Conservation (phyloP, 805 yeast species). For the Saccharomycopsis selenospora region DNA sequence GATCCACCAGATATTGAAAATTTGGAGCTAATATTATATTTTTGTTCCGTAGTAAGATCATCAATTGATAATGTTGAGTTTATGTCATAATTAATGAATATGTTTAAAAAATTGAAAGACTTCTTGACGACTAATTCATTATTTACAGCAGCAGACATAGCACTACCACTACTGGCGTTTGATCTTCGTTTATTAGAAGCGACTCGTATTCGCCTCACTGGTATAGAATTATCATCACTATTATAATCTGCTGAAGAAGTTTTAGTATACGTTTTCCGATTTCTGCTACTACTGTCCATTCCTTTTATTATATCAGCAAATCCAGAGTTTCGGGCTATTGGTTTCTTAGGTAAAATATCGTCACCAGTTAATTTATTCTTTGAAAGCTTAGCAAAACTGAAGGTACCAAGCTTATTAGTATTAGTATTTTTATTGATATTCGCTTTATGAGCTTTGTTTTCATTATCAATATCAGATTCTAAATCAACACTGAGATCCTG, state of each 20-base stretch:
- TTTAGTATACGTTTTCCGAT: neutral
- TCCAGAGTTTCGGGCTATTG: neutral
- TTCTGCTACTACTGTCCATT: neutral
- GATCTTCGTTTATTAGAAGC: neutral
- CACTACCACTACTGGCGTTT: neutral
- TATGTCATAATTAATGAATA: neutral
- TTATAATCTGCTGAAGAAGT: neutral
- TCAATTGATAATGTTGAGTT: neutral
- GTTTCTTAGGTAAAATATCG: too few relatives aligned
- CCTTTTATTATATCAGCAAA: neutral
- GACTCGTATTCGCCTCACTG: neutral
- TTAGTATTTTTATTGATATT: too few relatives aligned
- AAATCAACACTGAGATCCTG: too few relatives aligned
- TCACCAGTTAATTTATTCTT: too few relatives aligned
- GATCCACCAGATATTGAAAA: too few relatives aligned
- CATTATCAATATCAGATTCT: too few relatives aligned
- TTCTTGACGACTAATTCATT: too few relatives aligned
- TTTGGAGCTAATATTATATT: too few relatives aligned
- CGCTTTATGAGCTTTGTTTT: too few relatives aligned
- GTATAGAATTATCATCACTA: neutral
- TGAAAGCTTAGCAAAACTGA: too few relatives aligned
- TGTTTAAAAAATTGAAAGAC: neutral
- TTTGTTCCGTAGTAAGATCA: neutral
- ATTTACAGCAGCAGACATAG: too few relatives aligned
- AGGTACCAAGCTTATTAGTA: too few relatives aligned